These are phyloP conservation scores for Tolypocladium tundrense DNA, from an alignment of 2,329 filamentous ascomycete genomes.

Conservation along the genomic window DNA sequence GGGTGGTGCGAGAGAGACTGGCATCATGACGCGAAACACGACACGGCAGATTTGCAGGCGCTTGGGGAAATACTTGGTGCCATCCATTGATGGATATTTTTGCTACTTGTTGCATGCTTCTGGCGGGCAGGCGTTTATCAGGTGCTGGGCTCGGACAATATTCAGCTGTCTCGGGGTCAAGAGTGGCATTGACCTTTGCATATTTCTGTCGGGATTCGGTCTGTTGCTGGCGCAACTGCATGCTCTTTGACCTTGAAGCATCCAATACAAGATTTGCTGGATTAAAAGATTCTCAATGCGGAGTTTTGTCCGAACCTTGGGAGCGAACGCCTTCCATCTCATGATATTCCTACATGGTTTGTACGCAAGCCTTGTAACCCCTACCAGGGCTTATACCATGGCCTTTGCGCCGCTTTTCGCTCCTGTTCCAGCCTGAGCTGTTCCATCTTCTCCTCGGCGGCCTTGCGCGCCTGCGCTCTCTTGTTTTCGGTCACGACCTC, in stretches of 20 bases:
- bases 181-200: not conserved
- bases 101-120: no score
- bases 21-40: not conserved
- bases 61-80: not conserved
- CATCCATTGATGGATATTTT: not conserved
- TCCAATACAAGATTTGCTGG: not conserved
- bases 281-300: not conserved
- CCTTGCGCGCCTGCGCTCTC: slow-evolving; percentile 32
- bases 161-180: not conserved
- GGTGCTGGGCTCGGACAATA: not conserved
- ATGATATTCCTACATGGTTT: not conserved
- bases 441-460: slow-evolving; percentile 30
- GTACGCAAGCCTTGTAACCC: not conserved
- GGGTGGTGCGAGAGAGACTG: not conserved
- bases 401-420: slow-evolving; percentile 23
- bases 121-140: not conserved
- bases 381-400: slow-evolving; percentile 51
- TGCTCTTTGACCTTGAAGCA: not conserved
- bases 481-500: slow-evolving; percentile 50
- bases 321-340: not conserved
- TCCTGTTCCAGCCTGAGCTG: slow-evolving; percentile 20
- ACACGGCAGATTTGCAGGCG: not conserved
- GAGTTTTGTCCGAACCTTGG: not conserved
- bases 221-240: not conserved
- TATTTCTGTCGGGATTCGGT: not conserved